Evolutionary conservation across 768 basidiomycete species (phyloP), one percentile per base, ranked within the genome.

Genomic region (Hericium erinaceus): DNA sequence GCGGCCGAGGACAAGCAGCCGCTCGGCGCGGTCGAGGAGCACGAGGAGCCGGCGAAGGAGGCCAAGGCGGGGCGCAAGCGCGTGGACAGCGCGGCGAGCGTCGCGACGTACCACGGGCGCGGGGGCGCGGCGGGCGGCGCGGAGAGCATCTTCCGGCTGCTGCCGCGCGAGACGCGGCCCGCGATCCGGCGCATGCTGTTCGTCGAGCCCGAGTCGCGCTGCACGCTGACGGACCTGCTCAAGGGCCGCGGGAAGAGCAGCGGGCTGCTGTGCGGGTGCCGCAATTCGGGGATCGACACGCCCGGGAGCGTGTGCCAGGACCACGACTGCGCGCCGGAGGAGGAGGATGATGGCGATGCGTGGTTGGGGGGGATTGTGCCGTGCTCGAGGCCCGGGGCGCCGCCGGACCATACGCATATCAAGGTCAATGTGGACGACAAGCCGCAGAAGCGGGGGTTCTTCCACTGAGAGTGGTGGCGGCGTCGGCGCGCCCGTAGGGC

Each of bases 131-230:
- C 56, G 1, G 55, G 80, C 56, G 87, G 89, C 18, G 85, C 92
- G 26, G 95, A 98, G 69, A 94, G 92, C 8, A 97, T 99, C 66
- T 98, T 99, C 78, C 84, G 95, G 18, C 78, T 98, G 10, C 79
- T 99, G 22, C 97, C 97, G 2, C 86, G 97, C 55, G 95, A 99
- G 73, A 84, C 92, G 13, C 82, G 97, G 41, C 80, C 86, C 7
- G 92, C 89, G 13, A 79, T 99, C 59, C 88, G 92, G 58, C 82
- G 94, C 55, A 99, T 99, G 97, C 77, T 99, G 64, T 86, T 83
- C 64, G 82, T 98, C 51, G 95, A 98, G 67, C 91, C 95, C 3
- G 75, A 80, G 16, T 82, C 86, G 51, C 85, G 97, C 41, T 95
- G 93, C 69, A 98, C 97, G 28, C 80, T 99, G 57, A 89, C 92